Evolutionary conservation across 257 asterid species (phyloP).

Genomic region (Perilla frutescens): DNA sequence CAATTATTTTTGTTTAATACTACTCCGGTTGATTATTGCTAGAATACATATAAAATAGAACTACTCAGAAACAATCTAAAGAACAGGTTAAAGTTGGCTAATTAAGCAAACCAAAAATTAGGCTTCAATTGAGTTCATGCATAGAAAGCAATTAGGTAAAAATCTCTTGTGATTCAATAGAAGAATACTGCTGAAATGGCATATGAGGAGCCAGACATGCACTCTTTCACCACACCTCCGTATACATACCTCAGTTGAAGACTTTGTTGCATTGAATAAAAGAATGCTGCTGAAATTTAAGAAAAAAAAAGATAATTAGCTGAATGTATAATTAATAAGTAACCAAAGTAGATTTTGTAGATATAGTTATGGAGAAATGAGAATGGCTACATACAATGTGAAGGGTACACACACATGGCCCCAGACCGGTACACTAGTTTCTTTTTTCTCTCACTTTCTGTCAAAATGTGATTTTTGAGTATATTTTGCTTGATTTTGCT

Average conservation of each 20-base stretch:
- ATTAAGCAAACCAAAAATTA: too few relatives aligned
- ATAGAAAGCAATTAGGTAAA: too few relatives aligned
- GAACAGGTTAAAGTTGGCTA: too few relatives aligned
- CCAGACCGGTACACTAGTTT: background rate
- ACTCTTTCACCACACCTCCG: background rate
- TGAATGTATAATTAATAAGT: background rate
- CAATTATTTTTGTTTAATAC: background rate
- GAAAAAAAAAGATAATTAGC: background rate
- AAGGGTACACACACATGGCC: background rate
- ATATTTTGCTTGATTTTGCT: too few relatives aligned
- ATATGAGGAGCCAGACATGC: constrained; percentile 56
- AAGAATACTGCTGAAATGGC: constrained; percentile 36
- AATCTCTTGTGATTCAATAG: too few relatives aligned
- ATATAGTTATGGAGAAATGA: constrained; percentile 27
- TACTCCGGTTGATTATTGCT: background rate
- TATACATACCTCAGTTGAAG: background rate
- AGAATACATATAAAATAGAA: too few relatives aligned
- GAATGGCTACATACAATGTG: background rate
- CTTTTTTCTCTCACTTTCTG: constrained; percentile 4
- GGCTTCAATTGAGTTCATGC: too few relatives aligned
- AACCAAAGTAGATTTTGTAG: background rate
- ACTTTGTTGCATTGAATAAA: background rate
- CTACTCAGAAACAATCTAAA: too few relatives aligned
- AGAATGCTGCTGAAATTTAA: too few relatives aligned
- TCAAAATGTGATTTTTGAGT: constrained; percentile 33